Evolutionary conservation across 2,329 filamentous ascomycete species (phyloP).

Genomic region (Aspergillus clavatus): DNA sequence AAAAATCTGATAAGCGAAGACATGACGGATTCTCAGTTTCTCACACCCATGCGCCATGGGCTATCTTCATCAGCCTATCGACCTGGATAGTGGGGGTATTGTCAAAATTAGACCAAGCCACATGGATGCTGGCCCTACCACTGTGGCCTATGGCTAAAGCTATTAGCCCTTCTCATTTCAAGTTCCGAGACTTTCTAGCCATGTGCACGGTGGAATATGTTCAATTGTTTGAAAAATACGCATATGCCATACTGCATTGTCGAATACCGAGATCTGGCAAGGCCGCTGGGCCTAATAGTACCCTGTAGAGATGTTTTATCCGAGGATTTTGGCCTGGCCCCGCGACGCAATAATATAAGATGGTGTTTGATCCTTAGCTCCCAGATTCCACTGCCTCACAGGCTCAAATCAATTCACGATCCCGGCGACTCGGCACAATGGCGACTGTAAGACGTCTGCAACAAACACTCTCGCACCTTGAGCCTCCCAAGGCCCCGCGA

Average conservation of each 20-base stretch:
- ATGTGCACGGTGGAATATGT: too few species aligned
- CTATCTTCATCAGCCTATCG: neutral
- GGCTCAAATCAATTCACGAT: neutral
- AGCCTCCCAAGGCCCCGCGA: slow-evolving; percentile 12
- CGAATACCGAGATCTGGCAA: neutral
- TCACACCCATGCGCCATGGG: neutral
- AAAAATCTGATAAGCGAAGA: neutral
- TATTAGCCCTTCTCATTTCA: too few species aligned
- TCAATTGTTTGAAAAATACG: neutral
- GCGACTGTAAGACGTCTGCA: slow-evolving; percentile 27
- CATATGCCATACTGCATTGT: too few species aligned
- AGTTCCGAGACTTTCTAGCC: too few species aligned
- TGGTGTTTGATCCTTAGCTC: neutral
- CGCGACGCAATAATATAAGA: neutral
- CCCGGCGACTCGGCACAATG: slow-evolving; percentile 17
- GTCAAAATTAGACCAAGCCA: too few species aligned
- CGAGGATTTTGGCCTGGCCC: neutral
- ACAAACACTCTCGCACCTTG: slow-evolving; percentile 28
- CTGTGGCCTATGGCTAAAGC: too few species aligned
- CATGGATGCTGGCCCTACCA: too few species aligned
- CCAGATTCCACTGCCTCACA: too few species aligned
- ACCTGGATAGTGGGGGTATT: too few species aligned
- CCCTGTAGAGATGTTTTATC: neutral
- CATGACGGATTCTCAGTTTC: neutral
- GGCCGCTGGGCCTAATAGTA: too few species aligned